Percentiles rank a stretch among this genome's conserved stretches.
These are phyloP conservation scores for Monosporascus sp. DNA, from an alignment of 2,329 filamentous ascomycete species.

Conservation along the genomic window DNA sequence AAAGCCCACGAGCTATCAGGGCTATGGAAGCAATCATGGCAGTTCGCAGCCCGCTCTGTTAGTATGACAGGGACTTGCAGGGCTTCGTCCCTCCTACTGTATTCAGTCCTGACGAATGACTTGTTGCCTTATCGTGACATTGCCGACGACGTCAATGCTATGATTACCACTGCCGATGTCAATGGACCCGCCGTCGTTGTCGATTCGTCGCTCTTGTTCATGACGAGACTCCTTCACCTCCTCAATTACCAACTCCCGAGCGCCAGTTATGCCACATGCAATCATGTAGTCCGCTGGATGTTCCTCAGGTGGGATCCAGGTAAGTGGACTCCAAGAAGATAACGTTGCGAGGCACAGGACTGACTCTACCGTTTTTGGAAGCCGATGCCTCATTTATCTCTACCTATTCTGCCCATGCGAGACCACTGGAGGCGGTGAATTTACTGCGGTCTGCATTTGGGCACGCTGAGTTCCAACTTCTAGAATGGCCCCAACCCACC, in stretches of 20 bases:
- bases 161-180: slow-evolving; percentile 72
- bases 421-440: slow-evolving; percentile 60
- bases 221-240: slow-evolving; percentile 62
- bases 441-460: slow-evolving; percentile 68
- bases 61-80: slow-evolving; percentile 68
- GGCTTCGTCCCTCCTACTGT: slow-evolving; percentile 69
- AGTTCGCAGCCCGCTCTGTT: slow-evolving; percentile 64
- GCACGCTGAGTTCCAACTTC: slow-evolving; percentile 26
- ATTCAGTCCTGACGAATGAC: slow-evolving; percentile 58
- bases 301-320: slow-evolving; percentile 78
- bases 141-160: slow-evolving; percentile 63
- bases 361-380: slow-evolving; percentile 26
- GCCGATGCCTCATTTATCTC: slow-evolving; percentile 64
- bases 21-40: slow-evolving; percentile 72
- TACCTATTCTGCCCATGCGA: slow-evolving; percentile 57
- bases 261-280: slow-evolving; percentile 61
- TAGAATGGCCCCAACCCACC: slow-evolving; percentile 31
- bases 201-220: slow-evolving; percentile 73
- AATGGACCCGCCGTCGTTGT: slow-evolving; percentile 73
- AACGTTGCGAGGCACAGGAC: background rate
- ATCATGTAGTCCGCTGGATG: slow-evolving; percentile 74
- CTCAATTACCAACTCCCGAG: slow-evolving; percentile 64
- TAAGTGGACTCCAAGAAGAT: slow-evolving; percentile 34
- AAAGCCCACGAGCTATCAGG: slow-evolving; percentile 34
- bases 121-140: slow-evolving; percentile 65